Base-by-base conservation (phyloP, 116 monocot genomes). In the Iris pallida region DNA sequence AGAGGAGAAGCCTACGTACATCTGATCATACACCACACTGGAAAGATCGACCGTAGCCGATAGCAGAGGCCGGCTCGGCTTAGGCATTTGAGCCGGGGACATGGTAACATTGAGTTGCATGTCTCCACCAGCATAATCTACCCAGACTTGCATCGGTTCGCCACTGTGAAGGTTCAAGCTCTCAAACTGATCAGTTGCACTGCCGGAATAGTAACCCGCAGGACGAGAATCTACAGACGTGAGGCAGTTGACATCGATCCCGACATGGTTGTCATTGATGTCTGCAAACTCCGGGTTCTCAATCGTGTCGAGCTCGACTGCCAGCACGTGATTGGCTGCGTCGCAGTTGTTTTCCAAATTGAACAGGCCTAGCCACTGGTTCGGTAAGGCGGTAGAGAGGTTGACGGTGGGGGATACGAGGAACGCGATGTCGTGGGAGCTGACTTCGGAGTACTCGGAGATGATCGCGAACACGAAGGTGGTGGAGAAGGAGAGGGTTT, bases 221-320 rank as follows among this genome's bases (percentile, higher is more conserved):
- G 67, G 52, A 55, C 20, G 15, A 16, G 67, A 51, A 41, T 7
- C 12, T 14, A 15, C n/a, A n/a, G 67, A 67, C 12, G 1, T 67
- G 4, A 67, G 12, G 6, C 67, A 13, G 6, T 67, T 67, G 30
- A 67, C 13, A 18, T 67, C 54, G 10, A 67, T 67, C 12, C 67
- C 67, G 8, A 67, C 54, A 53, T 67, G 67, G 54, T 67, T 67
- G 41, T 67, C 67, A 20, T 55, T 53, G 53, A 67, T 55, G 42
- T 67, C 67, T 10, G 6, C 6, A 7, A 55, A 53, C 41, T 67
- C 67, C 16, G 12, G 20, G 53, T 53, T 67, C 41, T 54, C 0
- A 20, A 55, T 8, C 30, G 67, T 67, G 42, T 67, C 67, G 7
- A 67, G 53, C 40, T 67, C 67, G 4, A 67, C 54, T 0, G 67